phyloP scores from a whole-genome alignment of 257 asterid genomes.

The Capsicum baccatum region DNA sequence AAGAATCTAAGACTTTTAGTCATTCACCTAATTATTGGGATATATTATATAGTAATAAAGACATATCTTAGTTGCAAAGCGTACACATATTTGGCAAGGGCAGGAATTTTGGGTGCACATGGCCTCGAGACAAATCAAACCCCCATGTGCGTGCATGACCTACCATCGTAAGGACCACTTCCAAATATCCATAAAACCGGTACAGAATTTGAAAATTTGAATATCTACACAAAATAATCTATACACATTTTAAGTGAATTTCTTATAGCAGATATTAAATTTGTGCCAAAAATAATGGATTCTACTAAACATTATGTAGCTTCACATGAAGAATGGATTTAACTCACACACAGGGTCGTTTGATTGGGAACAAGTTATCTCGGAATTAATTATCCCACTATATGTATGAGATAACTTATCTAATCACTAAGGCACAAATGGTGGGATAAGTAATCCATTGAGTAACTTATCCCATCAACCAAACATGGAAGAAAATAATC shows the following conservation, averaged over 20 bases:
- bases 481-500: no score
- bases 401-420: no score
- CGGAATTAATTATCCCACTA: no score
- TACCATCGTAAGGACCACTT: constrained; percentile 29
- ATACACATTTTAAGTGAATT: not conserved
- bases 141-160: constrained; percentile 42
- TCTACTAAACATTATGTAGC: no score
- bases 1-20: constrained; percentile 24
- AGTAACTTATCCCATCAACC: no score
- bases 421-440: no score
- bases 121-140: constrained; percentile 24
- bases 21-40: constrained; percentile 10
- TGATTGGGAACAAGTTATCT: no score
- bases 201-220: not conserved
- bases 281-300: no score
- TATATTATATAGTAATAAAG: not conserved
- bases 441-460: no score
- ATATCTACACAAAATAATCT: not conserved
- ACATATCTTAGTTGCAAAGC: not conserved
- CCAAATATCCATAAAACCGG: not conserved
- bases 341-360: no score
- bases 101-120: constrained; percentile 30
- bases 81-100: constrained; percentile 11
- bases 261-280: not conserved
- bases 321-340: no score